phyloP scores from a whole-genome alignment of 2,329 filamentous ascomycete genomes.

The Penicillium digitatum region DNA sequence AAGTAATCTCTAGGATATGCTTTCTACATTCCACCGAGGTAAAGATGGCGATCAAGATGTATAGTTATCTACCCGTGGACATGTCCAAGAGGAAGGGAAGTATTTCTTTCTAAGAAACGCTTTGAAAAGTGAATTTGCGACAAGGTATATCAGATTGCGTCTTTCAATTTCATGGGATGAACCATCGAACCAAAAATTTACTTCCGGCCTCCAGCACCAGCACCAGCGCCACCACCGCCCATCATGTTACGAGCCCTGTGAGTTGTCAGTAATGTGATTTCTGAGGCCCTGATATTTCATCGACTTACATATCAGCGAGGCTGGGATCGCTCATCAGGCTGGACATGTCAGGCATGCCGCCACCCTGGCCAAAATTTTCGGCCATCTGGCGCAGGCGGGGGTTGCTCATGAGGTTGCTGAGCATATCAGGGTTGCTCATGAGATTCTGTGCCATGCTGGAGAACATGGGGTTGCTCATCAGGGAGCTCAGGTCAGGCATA shows the following conservation, averaged over 20 bases:
- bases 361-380: conserved; percentile 65
- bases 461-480: conserved; percentile 99
- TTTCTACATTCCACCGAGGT: background rate
- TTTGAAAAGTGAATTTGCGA: conserved; percentile 17
- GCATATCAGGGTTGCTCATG: conserved; percentile 93
- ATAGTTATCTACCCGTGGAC: background rate
- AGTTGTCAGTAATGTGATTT: conserved; percentile 8
- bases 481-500: conserved; percentile 79
- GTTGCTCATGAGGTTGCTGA: conserved; percentile 92
- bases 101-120: conserved; percentile 18
- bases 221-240: conserved; percentile 46
- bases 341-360: conserved; percentile 84
- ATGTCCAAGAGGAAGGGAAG: background rate
- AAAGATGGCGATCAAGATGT: background rate
- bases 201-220: conserved; percentile 18
- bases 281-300: background rate
- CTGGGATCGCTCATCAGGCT: conserved; percentile 86
- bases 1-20: background rate
- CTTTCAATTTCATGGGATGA: conserved; percentile 15
- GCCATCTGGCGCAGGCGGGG: conserved; percentile 85
- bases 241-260: conserved; percentile 64
- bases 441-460: conserved; percentile 93
- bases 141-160: conserved; percentile 20
- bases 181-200: conserved; percentile 12
- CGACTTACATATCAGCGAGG: conserved; percentile 85